A percentile compares a stretch with the other conserved stretches of the same genome.
Evolutionary conservation across 768 basidiomycete genomes (phyloP).

Genomic region (Russula olivacea): DNA sequence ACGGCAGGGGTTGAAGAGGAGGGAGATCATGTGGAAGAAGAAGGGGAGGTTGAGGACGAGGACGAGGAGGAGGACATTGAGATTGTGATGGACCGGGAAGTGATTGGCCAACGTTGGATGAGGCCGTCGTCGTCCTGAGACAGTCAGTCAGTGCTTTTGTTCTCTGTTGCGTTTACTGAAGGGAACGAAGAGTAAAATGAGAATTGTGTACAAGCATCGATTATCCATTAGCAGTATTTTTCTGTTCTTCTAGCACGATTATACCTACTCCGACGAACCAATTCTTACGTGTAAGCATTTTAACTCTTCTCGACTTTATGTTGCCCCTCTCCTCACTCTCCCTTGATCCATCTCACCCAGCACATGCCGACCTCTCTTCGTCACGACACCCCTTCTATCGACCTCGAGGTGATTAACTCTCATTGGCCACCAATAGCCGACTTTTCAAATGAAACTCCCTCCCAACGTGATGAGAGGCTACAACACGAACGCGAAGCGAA

Average conservation of each 20-base stretch:
- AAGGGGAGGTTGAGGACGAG: constrained; percentile 44
- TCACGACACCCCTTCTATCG: constrained; percentile 4
- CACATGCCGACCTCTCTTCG: neutral
- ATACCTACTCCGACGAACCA: neutral
- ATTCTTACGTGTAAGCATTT: constrained; percentile 9
- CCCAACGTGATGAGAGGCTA: constrained; percentile 38
- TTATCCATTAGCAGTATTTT: constrained; percentile 25
- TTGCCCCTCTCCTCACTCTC: neutral
- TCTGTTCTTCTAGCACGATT: constrained; percentile 6
- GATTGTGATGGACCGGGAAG: constrained; percentile 56
- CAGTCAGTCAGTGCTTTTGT: neutral
- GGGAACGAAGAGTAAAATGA: neutral
- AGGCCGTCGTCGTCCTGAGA: constrained; percentile 11
- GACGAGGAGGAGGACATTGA: constrained; percentile 74
- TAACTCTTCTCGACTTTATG: neutral
- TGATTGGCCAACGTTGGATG: constrained; percentile 27
- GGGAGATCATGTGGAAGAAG: constrained; percentile 30
- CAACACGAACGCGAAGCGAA: constrained; percentile 46
- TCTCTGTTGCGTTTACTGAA: neutral
- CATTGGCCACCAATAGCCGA: constrained; percentile 34
- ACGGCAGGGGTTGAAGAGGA: constrained; percentile 4
- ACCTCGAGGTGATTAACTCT: constrained; percentile 18
- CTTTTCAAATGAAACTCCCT: constrained; percentile 37
- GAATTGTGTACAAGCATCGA: constrained; percentile 14
- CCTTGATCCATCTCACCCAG: constrained; percentile 2